Evolutionary conservation across 2,329 filamentous ascomycete species (phyloP).

Genomic region (Fusarium stilboides): DNA sequence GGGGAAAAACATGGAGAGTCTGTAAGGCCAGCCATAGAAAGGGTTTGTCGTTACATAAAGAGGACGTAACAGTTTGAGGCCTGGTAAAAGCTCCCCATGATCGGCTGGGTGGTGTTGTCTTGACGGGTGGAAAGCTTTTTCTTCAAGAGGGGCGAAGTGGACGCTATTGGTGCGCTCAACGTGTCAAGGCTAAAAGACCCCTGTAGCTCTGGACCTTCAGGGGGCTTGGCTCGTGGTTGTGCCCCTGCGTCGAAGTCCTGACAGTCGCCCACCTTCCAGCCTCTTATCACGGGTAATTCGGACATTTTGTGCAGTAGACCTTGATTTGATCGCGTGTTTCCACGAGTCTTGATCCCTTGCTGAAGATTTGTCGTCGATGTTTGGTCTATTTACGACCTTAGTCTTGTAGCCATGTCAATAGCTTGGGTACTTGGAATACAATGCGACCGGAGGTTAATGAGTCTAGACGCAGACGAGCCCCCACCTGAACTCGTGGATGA

Average conservation of each 20-base stretch:
- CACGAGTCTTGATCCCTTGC: no score
- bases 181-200: neutral
- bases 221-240: neutral
- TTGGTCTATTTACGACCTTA: no score
- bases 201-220: neutral
- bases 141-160: neutral
- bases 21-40: constrained; percentile 42
- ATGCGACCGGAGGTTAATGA: no score
- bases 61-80: constrained; percentile 43
- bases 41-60: constrained; percentile 46
- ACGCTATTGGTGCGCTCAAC: neutral
- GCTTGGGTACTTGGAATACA: no score
- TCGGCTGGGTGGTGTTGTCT: neutral
- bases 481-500: no score
- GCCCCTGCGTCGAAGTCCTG: neutral
- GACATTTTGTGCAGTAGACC: neutral
- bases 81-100: constrained; percentile 7
- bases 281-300: constrained; percentile 13
- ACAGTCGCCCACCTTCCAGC: neutral
- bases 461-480: no score
- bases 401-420: no score
- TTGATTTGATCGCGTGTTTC: no score
- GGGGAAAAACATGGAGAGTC: constrained; percentile 40
- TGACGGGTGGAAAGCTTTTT: neutral
- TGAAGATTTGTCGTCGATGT: no score